Evolutionary conservation across 2,329 filamentous ascomycete species (phyloP).

Genomic region (Pseudocercospora macadamiae): DNA sequence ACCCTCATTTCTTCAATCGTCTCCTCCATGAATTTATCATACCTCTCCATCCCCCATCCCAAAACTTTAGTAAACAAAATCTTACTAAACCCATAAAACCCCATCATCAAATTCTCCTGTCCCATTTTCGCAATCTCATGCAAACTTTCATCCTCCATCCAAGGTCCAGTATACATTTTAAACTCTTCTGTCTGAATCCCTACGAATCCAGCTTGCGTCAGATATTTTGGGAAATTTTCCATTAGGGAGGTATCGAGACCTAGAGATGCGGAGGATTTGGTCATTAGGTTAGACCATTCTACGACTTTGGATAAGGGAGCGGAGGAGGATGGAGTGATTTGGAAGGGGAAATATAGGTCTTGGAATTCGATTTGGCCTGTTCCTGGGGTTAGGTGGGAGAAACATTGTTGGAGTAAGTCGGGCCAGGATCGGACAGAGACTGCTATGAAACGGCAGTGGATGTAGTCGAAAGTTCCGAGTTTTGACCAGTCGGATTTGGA

Average conservation of each 20-base stretch:
- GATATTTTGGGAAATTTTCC: background rate
- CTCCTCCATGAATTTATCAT: background rate
- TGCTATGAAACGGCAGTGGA: slow-evolving; percentile 1
- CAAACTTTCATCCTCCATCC: slow-evolving; percentile 1
- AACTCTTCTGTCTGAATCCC: background rate
- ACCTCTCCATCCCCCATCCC: background rate
- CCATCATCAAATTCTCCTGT: background rate
- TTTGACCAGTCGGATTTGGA: background rate
- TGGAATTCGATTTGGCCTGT: background rate
- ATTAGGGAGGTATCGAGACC: background rate
- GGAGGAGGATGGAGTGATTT: background rate
- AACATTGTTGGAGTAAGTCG: background rate
- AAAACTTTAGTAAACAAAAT: background rate
- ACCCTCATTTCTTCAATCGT: slow-evolving; percentile 2
- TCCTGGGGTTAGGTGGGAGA: background rate
- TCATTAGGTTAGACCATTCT: background rate
- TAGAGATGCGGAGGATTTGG: background rate
- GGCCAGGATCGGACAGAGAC: background rate
- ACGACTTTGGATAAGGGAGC: background rate
- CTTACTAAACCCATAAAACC: background rate
- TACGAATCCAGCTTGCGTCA: background rate
- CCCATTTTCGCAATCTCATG: background rate
- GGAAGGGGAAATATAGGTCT: background rate
- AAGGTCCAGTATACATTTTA: background rate
- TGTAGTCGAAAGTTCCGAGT: slow-evolving; percentile 2